A percentile compares a stretch with the other conserved stretches of the same genome.
phyloP scores from a whole-genome alignment of 805 yeast genomes.

The Candida pseudoglaebosa region DNA sequence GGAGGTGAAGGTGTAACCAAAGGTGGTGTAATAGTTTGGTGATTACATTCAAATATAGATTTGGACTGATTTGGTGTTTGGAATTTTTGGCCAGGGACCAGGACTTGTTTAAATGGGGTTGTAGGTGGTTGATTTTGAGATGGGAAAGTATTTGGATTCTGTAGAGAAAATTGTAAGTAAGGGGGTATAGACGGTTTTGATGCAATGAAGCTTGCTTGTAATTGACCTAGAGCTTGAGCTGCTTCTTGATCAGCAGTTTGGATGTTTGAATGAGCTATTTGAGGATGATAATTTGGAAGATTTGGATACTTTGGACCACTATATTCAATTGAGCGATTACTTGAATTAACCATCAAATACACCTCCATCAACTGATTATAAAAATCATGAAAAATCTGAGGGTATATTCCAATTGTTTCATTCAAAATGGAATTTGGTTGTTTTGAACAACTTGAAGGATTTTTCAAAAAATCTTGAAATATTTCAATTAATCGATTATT shows the following conservation, averaged over 20 bases:
- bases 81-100: too few species aligned
- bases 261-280: not conserved
- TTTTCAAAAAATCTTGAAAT: too few species aligned
- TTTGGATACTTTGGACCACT: too few species aligned
- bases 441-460: too few species aligned
- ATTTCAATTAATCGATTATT: too few species aligned
- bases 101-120: too few species aligned
- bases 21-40: not conserved
- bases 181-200: not conserved
- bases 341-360: too few species aligned
- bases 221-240: not conserved
- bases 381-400: not conserved
- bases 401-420: not conserved
- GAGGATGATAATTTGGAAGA: not conserved
- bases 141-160: not conserved
- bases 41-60: not conserved
- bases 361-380: not conserved
- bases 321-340: too few species aligned
- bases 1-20: not conserved
- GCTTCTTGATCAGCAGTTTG: not conserved
- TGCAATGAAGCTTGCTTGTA: not conserved
- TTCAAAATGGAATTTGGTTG: too few species aligned
- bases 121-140: not conserved
- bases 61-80: too few species aligned
- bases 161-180: not conserved